Percentiles rank a stretch among this genome's conserved stretches.
These are phyloP conservation scores for Acacia acuminata DNA, from an alignment of 306 rosid species.

Conservation along the genomic window DNA sequence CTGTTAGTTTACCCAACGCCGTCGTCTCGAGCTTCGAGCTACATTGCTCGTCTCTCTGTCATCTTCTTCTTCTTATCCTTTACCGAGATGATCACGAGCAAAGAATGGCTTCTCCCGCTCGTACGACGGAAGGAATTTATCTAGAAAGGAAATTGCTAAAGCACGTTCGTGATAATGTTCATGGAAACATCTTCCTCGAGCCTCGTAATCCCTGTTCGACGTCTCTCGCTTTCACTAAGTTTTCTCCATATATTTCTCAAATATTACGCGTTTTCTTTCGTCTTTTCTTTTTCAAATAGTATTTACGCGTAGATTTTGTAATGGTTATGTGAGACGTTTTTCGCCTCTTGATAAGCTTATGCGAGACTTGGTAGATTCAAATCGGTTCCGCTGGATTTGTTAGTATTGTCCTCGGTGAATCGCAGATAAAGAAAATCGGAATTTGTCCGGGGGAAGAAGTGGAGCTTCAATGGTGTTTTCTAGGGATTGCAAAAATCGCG, in stretches of 20 bases:
- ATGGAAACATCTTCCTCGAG: conserved; percentile 68
- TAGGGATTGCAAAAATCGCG: too few relatives aligned
- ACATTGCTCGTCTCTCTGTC: conserved; percentile 1
- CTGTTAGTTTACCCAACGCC: too few relatives aligned
- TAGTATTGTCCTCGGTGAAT: neutral
- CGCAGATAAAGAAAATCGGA: conserved; percentile 15
- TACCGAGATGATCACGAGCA: conserved; percentile 12
- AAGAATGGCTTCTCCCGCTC: conserved; percentile 38
- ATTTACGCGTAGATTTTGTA: neutral
- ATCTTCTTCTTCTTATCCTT: neutral
- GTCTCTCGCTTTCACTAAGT: neutral
- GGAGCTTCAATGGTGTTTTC: too few relatives aligned
- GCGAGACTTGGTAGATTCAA: neutral
- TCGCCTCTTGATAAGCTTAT: neutral
- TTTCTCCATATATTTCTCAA: neutral
- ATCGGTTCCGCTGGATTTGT: neutral
- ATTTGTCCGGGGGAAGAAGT: neutral
- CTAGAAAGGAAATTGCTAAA: conserved; percentile 47
- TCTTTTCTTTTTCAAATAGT: neutral
- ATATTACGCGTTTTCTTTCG: conserved; percentile 14
- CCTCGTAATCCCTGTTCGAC: conserved; percentile 44
- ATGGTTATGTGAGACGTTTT: conserved; percentile 4
- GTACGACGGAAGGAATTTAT: conserved; percentile 18
- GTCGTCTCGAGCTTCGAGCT: neutral
- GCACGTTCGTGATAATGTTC: conserved; percentile 72